Base-by-base conservation (phyloP, 164 flowering plant species). In the Piper longum region DNA sequence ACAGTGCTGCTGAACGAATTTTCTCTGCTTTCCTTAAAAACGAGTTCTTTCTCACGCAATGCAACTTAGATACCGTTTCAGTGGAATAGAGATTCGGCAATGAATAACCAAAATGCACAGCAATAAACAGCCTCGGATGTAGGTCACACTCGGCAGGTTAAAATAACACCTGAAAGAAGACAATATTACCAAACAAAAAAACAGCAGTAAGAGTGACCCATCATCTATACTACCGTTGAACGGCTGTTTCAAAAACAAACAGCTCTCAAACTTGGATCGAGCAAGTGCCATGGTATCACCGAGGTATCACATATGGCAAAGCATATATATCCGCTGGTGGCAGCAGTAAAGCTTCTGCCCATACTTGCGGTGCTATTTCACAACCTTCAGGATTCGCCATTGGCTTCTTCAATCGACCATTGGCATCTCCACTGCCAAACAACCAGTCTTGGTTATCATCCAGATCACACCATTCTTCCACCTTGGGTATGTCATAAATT, bases 281-380 rank as follows among this genome's bases (percentile, higher is more conserved):
- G 52, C 59, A 40, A n/a, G 43, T 44, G 36, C 19, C 54, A 62
- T 4, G n/a, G 40, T 64, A 61, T 60, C 81, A 89, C 77, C 81
- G 81, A 1, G 91, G 96, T 72, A 89, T 77, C 64, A 89, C 96
- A 70, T 89, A 89, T 0, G 93, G 96, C 64, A 89, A 73, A 18
- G 87, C 93, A 75, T 54, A 77, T 63, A 85, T 70, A 74, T 87
- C 96, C 60, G 83, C 87, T 3, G 82, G 73, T 43, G 78, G 87
- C 52, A 87, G 75, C 61, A 41, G 76, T 60, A 79, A 18, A 41
- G 90, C 86, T 71, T 84, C 80, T 4, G 85, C 78, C 96, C 96
- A 84, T 17, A 87, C 91, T 45, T 70, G 75, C 43, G 77, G 75
- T 43, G 17, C 43, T 41, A 72, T 66, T 70, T 78, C 78, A 51